phyloP scores from a whole-genome alignment of 2,329 filamentous ascomycete genomes.

The Ophiocordyceps unilateralis region DNA sequence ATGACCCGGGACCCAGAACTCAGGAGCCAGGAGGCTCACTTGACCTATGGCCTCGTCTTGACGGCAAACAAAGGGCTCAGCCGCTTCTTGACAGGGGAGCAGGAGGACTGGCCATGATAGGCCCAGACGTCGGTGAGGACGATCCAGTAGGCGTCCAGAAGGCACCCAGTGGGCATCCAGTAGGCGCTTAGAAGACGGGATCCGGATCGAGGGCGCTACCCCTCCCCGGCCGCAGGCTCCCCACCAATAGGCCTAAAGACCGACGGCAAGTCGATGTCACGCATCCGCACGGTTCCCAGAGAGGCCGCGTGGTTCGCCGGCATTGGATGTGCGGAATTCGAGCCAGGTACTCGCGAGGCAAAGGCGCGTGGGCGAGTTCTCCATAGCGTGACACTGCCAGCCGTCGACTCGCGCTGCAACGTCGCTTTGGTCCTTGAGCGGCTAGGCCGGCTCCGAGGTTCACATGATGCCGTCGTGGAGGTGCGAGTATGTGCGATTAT shows the following conservation, averaged over 20 bases:
- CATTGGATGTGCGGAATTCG: constrained; percentile 12
- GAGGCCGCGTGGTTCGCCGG: constrained; percentile 14
- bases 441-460: not conserved
- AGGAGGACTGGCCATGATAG: constrained; percentile 13
- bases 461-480: constrained; percentile 5
- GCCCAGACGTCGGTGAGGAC: constrained; percentile 10
- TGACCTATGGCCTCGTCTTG: constrained; percentile 1
- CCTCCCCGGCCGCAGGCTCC: constrained; percentile 10
- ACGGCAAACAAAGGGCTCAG: constrained; percentile 2
- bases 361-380: not conserved
- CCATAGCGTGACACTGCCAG: not conserved
- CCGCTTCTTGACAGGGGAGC: too few relatives aligned
- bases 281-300: constrained; percentile 10
- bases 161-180: too few relatives aligned
- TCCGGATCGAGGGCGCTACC: constrained; percentile 19
- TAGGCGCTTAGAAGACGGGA: constrained; percentile 17
- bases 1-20: too few relatives aligned
- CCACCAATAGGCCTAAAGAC: constrained; percentile 14
- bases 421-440: not conserved
- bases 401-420: not conserved
- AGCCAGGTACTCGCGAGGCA: not conserved
- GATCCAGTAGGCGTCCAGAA: constrained; percentile 19
- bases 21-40: constrained; percentile 3
- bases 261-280: constrained; percentile 26
- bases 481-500: not conserved